phyloP scores from a whole-genome alignment of 2,329 filamentous ascomycete genomes.

The Fusarium guadeloupense region DNA sequence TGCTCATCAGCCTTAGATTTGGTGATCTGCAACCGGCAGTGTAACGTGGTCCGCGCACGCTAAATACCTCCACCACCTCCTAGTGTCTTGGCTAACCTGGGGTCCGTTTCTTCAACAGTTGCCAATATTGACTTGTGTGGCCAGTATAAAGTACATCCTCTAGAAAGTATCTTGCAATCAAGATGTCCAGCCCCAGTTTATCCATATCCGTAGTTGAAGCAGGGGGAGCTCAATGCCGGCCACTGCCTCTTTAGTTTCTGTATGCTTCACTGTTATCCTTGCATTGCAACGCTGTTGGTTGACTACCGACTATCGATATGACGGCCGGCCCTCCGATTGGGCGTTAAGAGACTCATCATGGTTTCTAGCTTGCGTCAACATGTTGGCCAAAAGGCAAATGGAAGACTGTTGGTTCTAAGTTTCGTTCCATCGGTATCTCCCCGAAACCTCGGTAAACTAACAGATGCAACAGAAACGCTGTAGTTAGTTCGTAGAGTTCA shows the following conservation, averaged over 20 bases:
- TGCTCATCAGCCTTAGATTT: not conserved
- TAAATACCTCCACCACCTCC: not conserved
- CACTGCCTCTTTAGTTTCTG: not conserved
- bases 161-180: not conserved
- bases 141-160: not conserved
- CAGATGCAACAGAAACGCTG: conserved; percentile 13
- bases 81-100: not conserved
- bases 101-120: not conserved
- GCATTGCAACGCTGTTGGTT: conserved; percentile 5
- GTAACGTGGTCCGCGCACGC: conserved; percentile 4
- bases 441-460: not conserved
- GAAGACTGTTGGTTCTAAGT: not conserved
- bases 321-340: conserved; percentile 17
- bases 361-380: conserved; percentile 2
- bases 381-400: not conserved
- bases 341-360: not conserved
- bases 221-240: not conserved
- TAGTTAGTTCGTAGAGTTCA: not conserved
- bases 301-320: not conserved
- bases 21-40: conserved; percentile 3
- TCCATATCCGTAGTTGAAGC: not conserved
- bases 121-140: not conserved
- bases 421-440: not conserved
- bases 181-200: too few species aligned
- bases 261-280: not conserved